Conservation (phyloP, 805 yeast genomes). For the Metschnikowia baotianmanensis region DNA sequence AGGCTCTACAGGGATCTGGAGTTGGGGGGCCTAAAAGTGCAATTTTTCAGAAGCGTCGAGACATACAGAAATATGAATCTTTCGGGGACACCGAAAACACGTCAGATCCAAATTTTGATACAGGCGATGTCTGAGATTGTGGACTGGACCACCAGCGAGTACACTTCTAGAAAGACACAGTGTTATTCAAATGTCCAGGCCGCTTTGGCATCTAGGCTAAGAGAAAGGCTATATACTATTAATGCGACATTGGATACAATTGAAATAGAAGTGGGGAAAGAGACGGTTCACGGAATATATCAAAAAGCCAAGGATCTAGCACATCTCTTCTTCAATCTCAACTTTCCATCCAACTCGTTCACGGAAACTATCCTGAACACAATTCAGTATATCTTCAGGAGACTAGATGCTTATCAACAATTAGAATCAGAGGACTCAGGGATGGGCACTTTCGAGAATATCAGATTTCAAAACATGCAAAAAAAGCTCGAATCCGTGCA, state of each 20-base stretch:
- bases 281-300: too few species aligned
- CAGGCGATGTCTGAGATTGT: neutral
- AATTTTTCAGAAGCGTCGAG: neutral
- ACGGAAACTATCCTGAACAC: neutral
- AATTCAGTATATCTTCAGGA: neutral
- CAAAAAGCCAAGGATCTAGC: neutral
- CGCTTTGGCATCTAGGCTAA: constrained; percentile 2
- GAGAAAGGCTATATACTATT: constrained; percentile 1
- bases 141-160: constrained; percentile 2
- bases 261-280: neutral
- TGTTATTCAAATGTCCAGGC: constrained; percentile 3
- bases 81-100: neutral
- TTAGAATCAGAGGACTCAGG: neutral
- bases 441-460: neutral
- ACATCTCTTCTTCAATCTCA: neutral
- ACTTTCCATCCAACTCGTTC: constrained; percentile 1
- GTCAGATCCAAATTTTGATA: neutral
- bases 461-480: neutral
- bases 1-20: constrained; percentile 1
- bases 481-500: neutral
- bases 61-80: neutral
- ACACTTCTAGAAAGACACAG: neutral
- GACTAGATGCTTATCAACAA: neutral
- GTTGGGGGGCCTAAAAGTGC: neutral
- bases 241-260: neutral